Conservation (phyloP, 1,284 basidiomycete genomes). For the Inonotus hispidus region DNA sequence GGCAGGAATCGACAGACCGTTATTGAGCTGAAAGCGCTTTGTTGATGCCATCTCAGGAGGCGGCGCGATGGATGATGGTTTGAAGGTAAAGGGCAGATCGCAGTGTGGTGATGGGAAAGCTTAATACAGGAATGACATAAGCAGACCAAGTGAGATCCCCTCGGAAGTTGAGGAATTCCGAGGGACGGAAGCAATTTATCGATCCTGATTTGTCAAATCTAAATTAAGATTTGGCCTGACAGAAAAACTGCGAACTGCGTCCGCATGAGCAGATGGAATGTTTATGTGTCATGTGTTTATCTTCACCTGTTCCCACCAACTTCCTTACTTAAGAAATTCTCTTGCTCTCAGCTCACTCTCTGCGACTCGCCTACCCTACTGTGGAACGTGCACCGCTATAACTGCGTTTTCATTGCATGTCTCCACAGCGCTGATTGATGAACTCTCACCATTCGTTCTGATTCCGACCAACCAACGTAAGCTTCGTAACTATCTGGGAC, state of each 20-base stretch:
- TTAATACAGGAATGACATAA: neutral
- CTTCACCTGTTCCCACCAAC: too few species aligned
- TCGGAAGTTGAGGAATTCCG: neutral
- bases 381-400: too few species aligned
- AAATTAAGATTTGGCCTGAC: too few species aligned
- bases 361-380: too few species aligned
- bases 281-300: neutral
- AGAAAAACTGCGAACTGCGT: neutral
- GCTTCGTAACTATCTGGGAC: neutral
- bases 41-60: neutral
- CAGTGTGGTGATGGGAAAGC: neutral
- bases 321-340: neutral
- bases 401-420: neutral
- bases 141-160: neutral
- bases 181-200: neutral
- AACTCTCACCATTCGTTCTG: neutral
- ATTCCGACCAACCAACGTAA: neutral
- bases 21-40: constrained; percentile 1
- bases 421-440: neutral
- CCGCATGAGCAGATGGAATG: neutral
- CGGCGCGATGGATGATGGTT: neutral
- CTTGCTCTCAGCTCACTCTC: neutral
- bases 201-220: neutral
- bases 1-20: neutral
- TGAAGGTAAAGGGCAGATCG: neutral